These are phyloP conservation scores for Calonectria pauciramosa DNA, from an alignment of 2,329 filamentous ascomycete species.

Conservation along the genomic window DNA sequence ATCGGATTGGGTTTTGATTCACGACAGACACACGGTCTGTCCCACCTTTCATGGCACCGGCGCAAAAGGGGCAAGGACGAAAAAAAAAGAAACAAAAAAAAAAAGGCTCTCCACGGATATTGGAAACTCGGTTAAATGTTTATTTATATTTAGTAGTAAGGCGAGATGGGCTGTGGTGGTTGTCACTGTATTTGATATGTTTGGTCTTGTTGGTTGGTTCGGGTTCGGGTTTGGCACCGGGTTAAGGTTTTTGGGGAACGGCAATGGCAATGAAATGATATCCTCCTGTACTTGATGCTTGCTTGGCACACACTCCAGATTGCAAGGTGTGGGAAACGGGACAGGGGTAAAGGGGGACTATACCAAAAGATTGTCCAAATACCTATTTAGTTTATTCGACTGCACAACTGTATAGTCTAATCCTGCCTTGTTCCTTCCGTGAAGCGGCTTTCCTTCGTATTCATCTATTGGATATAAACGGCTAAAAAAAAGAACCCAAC, in stretches of 20 bases:
- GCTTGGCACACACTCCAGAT: constrained; percentile 13
- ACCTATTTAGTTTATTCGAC: constrained; percentile 19
- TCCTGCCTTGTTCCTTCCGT: not conserved
- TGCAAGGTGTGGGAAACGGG: constrained; percentile 3
- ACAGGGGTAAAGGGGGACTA: constrained; percentile 14
- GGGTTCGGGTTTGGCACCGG: not conserved
- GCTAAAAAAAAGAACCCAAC: constrained; percentile 13
- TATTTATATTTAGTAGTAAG: constrained; percentile 8
- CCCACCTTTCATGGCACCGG: constrained; percentile 42
- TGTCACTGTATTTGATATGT: not conserved
- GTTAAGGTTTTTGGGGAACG: not conserved
- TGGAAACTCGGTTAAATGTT: not conserved
- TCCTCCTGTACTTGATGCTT: constrained; percentile 23
- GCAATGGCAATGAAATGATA: constrained; percentile 28
- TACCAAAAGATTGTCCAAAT: constrained; percentile 33
- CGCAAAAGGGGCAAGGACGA: constrained; percentile 38
- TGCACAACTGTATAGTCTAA: constrained; percentile 24
- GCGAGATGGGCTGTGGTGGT: not conserved
- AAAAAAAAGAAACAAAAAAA: constrained; percentile 27
- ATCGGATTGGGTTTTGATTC: constrained; percentile 26
- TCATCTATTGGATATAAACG: constrained; percentile 32
- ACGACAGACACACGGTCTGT: constrained; percentile 41
- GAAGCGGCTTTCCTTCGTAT: not conserved
- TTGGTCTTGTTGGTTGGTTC: not conserved
- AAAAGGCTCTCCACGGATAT: constrained; percentile 22